phyloP scores from a whole-genome alignment of 768 basidiomycete genomes.

The Gymnopilus junonius region DNA sequence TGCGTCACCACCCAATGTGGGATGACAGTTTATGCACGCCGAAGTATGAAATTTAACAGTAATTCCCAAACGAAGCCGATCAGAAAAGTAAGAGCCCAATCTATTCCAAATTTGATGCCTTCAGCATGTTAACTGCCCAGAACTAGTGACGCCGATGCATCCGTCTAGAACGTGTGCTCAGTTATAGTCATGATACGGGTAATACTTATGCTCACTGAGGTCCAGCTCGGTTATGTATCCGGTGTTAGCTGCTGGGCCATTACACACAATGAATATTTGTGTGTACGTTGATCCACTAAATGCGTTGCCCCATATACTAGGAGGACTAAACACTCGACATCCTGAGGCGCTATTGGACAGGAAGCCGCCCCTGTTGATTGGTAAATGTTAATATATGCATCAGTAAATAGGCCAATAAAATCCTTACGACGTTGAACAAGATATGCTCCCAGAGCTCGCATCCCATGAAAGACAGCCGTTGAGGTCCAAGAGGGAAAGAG shows the following conservation, averaged over 20 bases:
- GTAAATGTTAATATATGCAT: not conserved
- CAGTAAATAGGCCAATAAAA: not conserved
- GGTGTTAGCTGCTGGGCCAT: slow-evolving; percentile 3
- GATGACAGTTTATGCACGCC: no score
- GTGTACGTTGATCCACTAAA: not conserved
- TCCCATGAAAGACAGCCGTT: slow-evolving; percentile 5
- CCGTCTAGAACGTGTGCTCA: not conserved
- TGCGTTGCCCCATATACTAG: not conserved
- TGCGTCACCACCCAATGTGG: no score
- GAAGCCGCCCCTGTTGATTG: not conserved
- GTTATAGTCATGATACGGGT: not conserved
- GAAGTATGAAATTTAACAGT: no score
- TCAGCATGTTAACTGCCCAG: not conserved
- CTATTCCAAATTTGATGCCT: not conserved
- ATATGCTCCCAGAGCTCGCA: not conserved
- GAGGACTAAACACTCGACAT: not conserved
- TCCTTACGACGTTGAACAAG: not conserved
- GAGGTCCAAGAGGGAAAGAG: not conserved
- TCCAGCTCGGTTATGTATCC: not conserved
- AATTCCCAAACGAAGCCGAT: not conserved
- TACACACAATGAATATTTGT: not conserved
- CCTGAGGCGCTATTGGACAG: not conserved
- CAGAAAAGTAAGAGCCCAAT: not conserved
- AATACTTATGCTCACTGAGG: not conserved
- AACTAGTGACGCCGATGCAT: not conserved